A percentile compares a stretch with the other conserved stretches of the same genome.
Conservation (phyloP, 495 filamentous ascomycete genomes). For the Talaromyces ruber region DNA sequence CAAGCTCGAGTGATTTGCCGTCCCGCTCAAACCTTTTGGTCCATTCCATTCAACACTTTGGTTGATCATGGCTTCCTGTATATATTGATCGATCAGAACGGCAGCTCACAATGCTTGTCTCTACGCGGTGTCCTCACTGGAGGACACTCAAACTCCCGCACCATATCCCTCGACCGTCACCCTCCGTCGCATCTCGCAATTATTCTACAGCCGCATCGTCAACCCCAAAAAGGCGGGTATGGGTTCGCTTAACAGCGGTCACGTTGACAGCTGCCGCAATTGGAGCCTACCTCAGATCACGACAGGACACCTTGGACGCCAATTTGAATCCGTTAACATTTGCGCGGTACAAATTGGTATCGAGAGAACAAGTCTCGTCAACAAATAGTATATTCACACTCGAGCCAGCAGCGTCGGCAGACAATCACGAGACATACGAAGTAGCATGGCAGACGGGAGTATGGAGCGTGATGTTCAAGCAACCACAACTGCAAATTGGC, state of each 20-base stretch:
- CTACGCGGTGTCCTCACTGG: neutral
- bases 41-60: neutral
- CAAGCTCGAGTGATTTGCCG: neutral
- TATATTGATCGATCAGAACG: neutral
- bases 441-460: slow-evolving; percentile 52
- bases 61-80: neutral
- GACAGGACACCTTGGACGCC: slow-evolving; percentile 16
- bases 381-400: slow-evolving; percentile 71
- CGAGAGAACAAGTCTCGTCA: slow-evolving; percentile 60
- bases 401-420: slow-evolving; percentile 29
- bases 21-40: neutral
- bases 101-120: neutral
- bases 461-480: slow-evolving; percentile 87
- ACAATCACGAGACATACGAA: slow-evolving; percentile 32
- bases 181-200: neutral
- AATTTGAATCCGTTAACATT: slow-evolving; percentile 50
- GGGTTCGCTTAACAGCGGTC: slow-evolving; percentile 26
- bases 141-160: neutral
- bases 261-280: slow-evolving; percentile 25
- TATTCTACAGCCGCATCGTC: slow-evolving; percentile 17
- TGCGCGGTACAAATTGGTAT: slow-evolving; percentile 55
- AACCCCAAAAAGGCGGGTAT: slow-evolving; percentile 21
- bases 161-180: neutral
- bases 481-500: slow-evolving; percentile 84
- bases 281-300: slow-evolving; percentile 29